Evolutionary conservation across 306 rosid genomes (phyloP), one percentile per base, ranked within the genome.

Genomic region (Cucurbita maxima): DNA sequence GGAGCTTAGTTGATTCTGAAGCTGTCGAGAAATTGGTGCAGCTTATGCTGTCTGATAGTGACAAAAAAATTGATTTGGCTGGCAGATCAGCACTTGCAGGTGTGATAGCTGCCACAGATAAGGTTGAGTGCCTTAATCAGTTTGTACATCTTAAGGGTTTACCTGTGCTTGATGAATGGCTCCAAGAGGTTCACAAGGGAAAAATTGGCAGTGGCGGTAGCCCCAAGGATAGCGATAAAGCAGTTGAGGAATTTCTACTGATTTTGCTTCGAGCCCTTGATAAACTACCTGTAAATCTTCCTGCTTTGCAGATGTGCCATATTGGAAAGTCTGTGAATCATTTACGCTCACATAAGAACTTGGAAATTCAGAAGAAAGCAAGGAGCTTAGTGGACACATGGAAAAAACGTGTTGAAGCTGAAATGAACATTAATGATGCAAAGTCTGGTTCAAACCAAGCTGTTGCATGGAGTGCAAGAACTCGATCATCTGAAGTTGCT

Each of bases 321-420:
- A 83, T 92, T 78, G 98, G 98, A 3, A 92, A 88, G 82, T 92
- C 98, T 19, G 98, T 92, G 52, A 92, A 92, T 83, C 80, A 86
- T 58, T 88, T 92, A 37, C 96, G 98, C 37, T 43, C 76, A 4
- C 92, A 90, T 76, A 92, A 85, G 76, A 92, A 92, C 84, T 76
- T 77, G 37, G 98, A 92, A 82, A 92, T 92, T 71, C 98, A 92
- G 81, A 90, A 83, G 87, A 92, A 92, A 82, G 91, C 89, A 34
- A 85, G 92, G 83, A 81, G 87, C 79, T 77, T 92, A 77, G 96
- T 92, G 20, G 98, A 92, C 82, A 92, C 89, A 6, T 92, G 98
- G 98, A 92, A 92, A 82, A 90, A 76, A 76, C 98, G 91, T 30
- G 98, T 92, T 73, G 92, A 88, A 73, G 91, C 87, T 63, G 98